Evolutionary conservation across 2,329 filamentous ascomycete genomes (phyloP), one percentile per base, ranked within the genome.

Genomic region (Metarhizium guizhouense): DNA sequence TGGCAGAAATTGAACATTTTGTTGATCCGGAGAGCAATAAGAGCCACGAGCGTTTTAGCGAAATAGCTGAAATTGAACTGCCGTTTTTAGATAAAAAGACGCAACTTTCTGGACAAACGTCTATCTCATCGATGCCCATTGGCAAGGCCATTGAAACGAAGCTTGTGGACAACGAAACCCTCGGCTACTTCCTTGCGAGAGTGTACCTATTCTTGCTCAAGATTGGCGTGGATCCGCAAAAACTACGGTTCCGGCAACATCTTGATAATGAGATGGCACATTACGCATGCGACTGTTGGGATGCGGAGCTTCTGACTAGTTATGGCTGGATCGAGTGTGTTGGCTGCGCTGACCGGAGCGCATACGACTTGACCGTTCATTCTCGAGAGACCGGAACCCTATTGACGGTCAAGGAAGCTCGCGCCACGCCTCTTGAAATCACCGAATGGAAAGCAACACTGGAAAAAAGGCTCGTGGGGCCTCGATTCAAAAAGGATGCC

Each of bases 1-100:
- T 99, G 94, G 94, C 93, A 25, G 94, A 99, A 75, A 96, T 99
- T 64, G 94, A 99, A 77, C 94, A 97, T 73, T 99, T 90, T 68
- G 93, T 99, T 62, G 94, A 99, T 67, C 94, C 94, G 11, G 80
- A 94, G 67, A 85, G 90, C 68, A 90, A 90, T 74, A 99, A 99
- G 83, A 95, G 93, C 75, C 94, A 99, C 71, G 75, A 81, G 53
- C 87, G 92, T 56, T 99, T 99, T 74, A 74, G 83, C 48, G 89
- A 96, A 65, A 85, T 97, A 57, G 86, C 90, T 67, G 78, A 95
- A 63, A 74, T 93, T 50, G 87, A 95, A 76, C 80, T 99, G 57
- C 82, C 86, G 54, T 83, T 99, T 29, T 82, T 99, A 49, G 87
- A 94, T 70, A 87, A 90, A 50, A 78, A 94, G 40, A 88, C 89